Evolutionary conservation across 768 basidiomycete species (phyloP), one percentile per base, ranked within the genome.

Genomic region (Rhizopogon rudus): DNA sequence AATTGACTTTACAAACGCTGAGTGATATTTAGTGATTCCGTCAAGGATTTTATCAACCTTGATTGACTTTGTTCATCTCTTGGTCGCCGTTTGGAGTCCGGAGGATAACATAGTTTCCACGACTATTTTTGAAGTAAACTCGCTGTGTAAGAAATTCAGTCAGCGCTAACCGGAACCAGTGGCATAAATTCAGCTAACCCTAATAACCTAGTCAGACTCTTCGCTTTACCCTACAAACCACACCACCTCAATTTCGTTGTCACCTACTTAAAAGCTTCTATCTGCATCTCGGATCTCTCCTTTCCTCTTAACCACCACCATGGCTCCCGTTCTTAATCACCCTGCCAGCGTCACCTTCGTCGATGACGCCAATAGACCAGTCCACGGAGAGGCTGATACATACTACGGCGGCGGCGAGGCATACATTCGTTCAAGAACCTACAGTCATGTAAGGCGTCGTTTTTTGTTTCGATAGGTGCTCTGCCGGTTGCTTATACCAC

Each of bases 391-490:
- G 52, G 84, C 92, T 8, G 79, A 84, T 22, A 81, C 83, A 8
- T 94, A 94, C 74, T 96, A 96, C 61, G 90, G 89, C 42, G 84
- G 86, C 17, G 80, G 78, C 43, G 88, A 96, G 65, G 78, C 84
- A 3, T 87, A 84, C 70, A 84, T 85, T 67, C 87, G 93, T 61
- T 84, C 88, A 16, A 79, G 93, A 65, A 96, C 93, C 0, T 97
- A 93, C 70, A 93, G 91, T 60, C 83, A 84, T 57, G 93, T 94
- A 73, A 61, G 54, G 86, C 14, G 33, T 56, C 56, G 35, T 40
- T 28, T 44, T 22, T 41, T 51, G 43, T 44, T 12, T 37, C 55
- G 7, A 28, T 31, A 40, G 40, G 40, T 54, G 53, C 55, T 54
- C 33, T 51, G 53, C 60, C 53, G 63, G 51, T 57, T 53, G 63